Conservation (phyloP, 768 basidiomycete genomes). For the Trametes cingulata region DNA sequence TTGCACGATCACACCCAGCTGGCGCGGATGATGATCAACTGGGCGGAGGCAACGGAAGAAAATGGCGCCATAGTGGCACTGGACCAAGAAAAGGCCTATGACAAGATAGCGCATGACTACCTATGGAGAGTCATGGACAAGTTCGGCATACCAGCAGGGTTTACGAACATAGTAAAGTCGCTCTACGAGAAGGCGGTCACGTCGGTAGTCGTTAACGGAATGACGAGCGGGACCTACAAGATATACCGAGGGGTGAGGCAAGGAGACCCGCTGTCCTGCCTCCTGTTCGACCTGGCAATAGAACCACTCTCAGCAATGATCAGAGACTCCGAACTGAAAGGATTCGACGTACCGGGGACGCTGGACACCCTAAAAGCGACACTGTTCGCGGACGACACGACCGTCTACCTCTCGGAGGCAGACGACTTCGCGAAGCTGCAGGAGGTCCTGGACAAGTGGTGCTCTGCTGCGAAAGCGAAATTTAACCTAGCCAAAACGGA, state of each 20-base stretch:
- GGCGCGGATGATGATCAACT: conserved; percentile 20
- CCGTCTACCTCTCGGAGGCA: no score
- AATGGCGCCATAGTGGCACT: no score
- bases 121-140: conserved; percentile 13
- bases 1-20: conserved; percentile 38
- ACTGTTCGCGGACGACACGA: neutral
- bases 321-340: neutral
- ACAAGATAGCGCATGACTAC: conserved; percentile 24
- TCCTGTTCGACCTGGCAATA: no score
- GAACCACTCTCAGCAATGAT: neutral
- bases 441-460: neutral
- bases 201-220: no score
- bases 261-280: no score
- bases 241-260: no score
- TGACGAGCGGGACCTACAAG: no score
- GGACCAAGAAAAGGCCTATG: no score
- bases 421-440: neutral
- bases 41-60: conserved; percentile 10
- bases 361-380: neutral
- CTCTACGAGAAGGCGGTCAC: no score
- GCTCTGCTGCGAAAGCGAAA: neutral
- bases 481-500: no score
- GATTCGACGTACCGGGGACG: neutral
- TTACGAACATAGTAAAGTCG: no score
- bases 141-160: no score